phyloP scores from a whole-genome alignment of 106 monocot species.

The Chionographis japonica region DNA sequence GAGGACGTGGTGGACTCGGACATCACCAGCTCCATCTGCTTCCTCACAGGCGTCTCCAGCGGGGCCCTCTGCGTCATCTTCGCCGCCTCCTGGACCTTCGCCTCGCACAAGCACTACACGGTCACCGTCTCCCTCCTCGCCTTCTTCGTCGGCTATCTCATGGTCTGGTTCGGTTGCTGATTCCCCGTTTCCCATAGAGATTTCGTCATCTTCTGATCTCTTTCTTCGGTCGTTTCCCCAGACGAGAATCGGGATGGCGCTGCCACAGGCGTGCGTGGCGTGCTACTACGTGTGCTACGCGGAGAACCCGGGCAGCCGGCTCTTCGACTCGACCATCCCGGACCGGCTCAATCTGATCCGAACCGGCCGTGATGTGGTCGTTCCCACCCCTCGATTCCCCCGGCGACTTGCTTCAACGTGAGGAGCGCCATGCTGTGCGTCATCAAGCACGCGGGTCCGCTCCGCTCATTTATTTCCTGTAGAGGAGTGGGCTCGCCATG shows the following conservation, averaged over 20 bases:
- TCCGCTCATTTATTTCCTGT: too few relatives aligned
- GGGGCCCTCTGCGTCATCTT: constrained; percentile 77
- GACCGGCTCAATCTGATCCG: constrained; percentile 54
- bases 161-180: constrained; percentile 22
- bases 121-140: constrained; percentile 85
- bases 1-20: constrained; percentile 84
- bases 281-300: constrained; percentile 98
- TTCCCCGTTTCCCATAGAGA: too few relatives aligned
- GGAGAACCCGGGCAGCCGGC: constrained; percentile 62
- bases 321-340: constrained; percentile 81
- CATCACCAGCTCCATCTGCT: constrained; percentile 90
- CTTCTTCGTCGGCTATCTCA: constrained; percentile 96
- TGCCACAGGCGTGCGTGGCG: constrained; percentile 88
- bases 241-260: constrained; percentile 95
- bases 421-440: not conserved
- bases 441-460: too few relatives aligned
- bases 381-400: constrained; percentile 67
- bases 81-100: constrained; percentile 72
- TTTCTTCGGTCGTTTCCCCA: constrained; percentile 8
- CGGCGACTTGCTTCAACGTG: constrained; percentile 11
- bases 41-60: constrained; percentile 80
- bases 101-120: constrained; percentile 54
- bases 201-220: too few relatives aligned
- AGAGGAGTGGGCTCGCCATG: too few relatives aligned
- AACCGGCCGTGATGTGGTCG: constrained; percentile 27